Percentiles rank a stretch among this genome's conserved stretches.
phyloP scores from a whole-genome alignment of 495 filamentous ascomycete genomes.

The Viridothelium virens region DNA sequence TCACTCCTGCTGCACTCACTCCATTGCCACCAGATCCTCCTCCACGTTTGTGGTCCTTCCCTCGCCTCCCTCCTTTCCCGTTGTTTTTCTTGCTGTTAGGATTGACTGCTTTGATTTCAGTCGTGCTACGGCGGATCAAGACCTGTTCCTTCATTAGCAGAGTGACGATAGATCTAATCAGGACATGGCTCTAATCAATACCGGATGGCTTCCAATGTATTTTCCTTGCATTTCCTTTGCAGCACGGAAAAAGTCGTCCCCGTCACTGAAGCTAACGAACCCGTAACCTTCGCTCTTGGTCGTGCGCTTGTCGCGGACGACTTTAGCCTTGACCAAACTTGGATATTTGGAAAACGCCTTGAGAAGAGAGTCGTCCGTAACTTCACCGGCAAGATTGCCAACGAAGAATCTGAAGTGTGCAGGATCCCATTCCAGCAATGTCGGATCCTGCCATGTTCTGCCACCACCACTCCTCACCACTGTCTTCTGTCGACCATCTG shows the following conservation, averaged over 20 bases:
- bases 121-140: conserved; percentile 73
- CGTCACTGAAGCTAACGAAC: conserved; percentile 90
- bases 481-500: conserved; percentile 53
- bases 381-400: conserved; percentile 95
- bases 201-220: conserved; percentile 93
- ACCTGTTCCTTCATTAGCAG: conserved; percentile 35
- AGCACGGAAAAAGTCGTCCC: conserved; percentile 90
- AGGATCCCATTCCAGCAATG: conserved; percentile 92
- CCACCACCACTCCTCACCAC: conserved; percentile 83
- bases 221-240: conserved; percentile 98
- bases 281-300: conserved; percentile 94
- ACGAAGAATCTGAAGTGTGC: conserved; percentile 91
- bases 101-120: conserved; percentile 70
- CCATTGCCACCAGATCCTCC: neutral
- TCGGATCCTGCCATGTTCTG: conserved; percentile 77
- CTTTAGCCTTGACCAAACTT: conserved; percentile 83
- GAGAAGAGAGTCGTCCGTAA: conserved; percentile 87
- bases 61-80: conserved; percentile 40
- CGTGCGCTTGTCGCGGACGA: conserved; percentile 91
- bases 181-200: neutral
- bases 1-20: conserved; percentile 23
- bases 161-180: neutral
- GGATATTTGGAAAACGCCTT: conserved; percentile 88
- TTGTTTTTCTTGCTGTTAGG: conserved; percentile 41
- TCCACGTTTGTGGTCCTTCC: conserved; percentile 36